These are phyloP conservation scores for Candida piceae DNA, from an alignment of 805 yeast genomes.

Conservation along the genomic window DNA sequence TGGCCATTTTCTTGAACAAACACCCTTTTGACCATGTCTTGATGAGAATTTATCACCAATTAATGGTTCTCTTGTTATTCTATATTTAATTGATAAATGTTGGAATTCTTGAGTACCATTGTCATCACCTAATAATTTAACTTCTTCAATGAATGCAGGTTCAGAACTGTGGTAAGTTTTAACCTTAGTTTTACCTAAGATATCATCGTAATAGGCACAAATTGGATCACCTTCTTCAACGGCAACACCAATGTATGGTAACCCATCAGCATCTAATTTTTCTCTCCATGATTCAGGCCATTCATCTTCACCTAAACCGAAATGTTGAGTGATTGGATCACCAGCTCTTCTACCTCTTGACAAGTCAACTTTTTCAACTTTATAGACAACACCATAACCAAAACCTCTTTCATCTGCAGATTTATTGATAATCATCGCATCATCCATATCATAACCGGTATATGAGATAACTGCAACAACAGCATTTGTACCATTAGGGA, in stretches of 20 bases:
- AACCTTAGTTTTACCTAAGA: conserved; percentile 82
- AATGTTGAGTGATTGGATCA: conserved; percentile 90
- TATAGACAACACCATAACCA: conserved; percentile 94
- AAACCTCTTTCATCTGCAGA: conserved; percentile 98
- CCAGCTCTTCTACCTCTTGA: conserved; percentile 75
- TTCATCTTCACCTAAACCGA: conserved; percentile 89
- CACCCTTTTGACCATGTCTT: conserved; percentile 98
- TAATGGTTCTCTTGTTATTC: conserved; percentile 86
- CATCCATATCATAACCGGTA: conserved; percentile 99
- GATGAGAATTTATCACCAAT: conserved; percentile 98
- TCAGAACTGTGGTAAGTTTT: conserved; percentile 92
- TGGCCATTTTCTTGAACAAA: conserved; percentile 98
- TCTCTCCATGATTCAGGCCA: conserved; percentile 92
- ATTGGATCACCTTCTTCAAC: conserved; percentile 96
- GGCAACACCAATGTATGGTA: conserved; percentile 82
- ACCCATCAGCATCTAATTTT: conserved; percentile 85
- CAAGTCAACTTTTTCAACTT: conserved; percentile 88
- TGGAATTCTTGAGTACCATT: conserved; percentile 75
- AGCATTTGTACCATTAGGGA: conserved; percentile 97
- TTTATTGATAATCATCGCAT: conserved; percentile 97
- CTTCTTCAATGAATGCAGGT: conserved; percentile 94
- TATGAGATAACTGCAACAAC: conserved; percentile 98
- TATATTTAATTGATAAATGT: conserved; percentile 76
- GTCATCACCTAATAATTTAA: conserved; percentile 86
- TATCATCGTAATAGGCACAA: conserved; percentile 88